phyloP scores from a whole-genome alignment of 345 rosid genomes.

The Stellera chamaejasme region DNA sequence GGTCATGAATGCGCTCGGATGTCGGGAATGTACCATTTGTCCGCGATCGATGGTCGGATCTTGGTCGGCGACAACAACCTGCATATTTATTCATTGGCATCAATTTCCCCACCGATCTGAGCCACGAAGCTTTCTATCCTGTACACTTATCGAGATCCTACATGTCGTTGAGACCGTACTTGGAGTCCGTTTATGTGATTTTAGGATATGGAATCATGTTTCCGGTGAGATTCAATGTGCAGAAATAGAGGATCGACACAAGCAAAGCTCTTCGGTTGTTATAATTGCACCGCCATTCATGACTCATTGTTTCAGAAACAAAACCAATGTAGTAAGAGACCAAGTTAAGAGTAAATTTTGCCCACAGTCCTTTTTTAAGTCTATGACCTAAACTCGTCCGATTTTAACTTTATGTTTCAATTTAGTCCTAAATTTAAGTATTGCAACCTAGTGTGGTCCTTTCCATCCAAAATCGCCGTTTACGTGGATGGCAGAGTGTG shows the following conservation, averaged over 20 bases:
- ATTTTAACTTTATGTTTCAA: too few species aligned
- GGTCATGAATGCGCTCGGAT: slow-evolving; percentile 34
- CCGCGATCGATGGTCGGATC: slow-evolving; percentile 65
- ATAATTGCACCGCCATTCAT: slow-evolving; percentile 70
- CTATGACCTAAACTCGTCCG: too few species aligned
- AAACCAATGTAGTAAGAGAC: too few species aligned
- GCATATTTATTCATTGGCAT: slow-evolving; percentile 38
- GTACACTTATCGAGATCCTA: slow-evolving; percentile 41
- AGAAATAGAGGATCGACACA: slow-evolving; percentile 13
- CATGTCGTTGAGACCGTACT: slow-evolving; percentile 28
- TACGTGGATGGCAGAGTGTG: too few species aligned
- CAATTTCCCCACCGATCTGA: slow-evolving; percentile 64
- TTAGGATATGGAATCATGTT: slow-evolving; percentile 25
- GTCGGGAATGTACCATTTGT: slow-evolving; percentile 77
- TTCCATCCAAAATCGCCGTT: too few species aligned
- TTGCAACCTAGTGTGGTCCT: too few species aligned
- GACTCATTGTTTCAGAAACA: slow-evolving; percentile 40
- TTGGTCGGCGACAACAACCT: slow-evolving; percentile 83
- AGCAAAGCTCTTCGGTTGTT: slow-evolving; percentile 31
- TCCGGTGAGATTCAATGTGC: slow-evolving; percentile 23
- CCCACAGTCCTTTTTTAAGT: too few species aligned
- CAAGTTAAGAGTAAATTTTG: too few species aligned
- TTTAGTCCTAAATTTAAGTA: too few species aligned
- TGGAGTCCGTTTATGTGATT: slow-evolving; percentile 17
- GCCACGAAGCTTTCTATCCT: slow-evolving; percentile 67